Base-by-base conservation (phyloP, 192 early-diverging fungal species). In the Gaertneriomyces semiglobifer region DNA sequence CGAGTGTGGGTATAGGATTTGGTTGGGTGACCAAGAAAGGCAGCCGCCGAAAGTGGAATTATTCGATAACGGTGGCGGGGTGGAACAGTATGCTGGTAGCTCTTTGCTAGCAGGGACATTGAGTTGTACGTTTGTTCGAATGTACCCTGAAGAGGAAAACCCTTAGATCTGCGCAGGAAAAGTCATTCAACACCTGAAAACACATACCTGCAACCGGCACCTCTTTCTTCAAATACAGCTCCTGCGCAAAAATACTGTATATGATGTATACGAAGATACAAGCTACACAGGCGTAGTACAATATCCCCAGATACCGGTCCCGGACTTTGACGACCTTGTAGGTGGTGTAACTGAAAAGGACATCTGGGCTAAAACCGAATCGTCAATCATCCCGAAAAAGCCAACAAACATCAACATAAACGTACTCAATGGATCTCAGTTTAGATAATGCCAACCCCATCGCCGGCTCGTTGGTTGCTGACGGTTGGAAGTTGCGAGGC, bases 231-330 rank as follows among this genome's bases (percentile, higher is more conserved):
- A 74, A 56, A 46, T 78, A 78, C 14, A 55, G 42, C n/a, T 71
- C 65, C 38, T 70, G 63, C n/a, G 65, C 25, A 18, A 74, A 7
- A 14, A 67, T 64, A 50, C 63, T 71, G 40, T 43, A 78, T 10
- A 78, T 41, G 63, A 78, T 78, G 58, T 78, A 78, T 10, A 38
- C 76, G 41, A 68, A 53, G 45, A 74, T 78, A n/a, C 51, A 20
- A 4, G 58, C n/a, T 1, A 44, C 47, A 8, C 44, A 64, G 53
- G 11, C 57, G 33, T 71, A 71, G 38, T 71, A 66, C 12, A 71
- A 47, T 4, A 64, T 7, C n/a, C 69, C 69, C 11, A 71, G 59
- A 25, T 60, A 60, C 5, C 69, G 5, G 41, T 71, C 69, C 6
- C 48, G 33, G 57, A 71, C 62, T 14, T 33, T 54, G 44, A 71